Evolutionary conservation across 164 flowering plant genomes (phyloP).

Genomic region (grape (Vitis vinifera)): ASM3070453v1 NC_081822.1:2473501-2474000

Average conservation of each 20-base stretch:
- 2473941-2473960: slow-evolving; percentile 36
- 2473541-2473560: slow-evolving; percentile 3
- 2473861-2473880: slow-evolving; percentile 57
- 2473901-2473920: slow-evolving; percentile 57
- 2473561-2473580: background rate
- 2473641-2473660: slow-evolving; percentile 52
- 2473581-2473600: background rate
- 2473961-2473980: slow-evolving; percentile 50
- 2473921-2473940: slow-evolving; percentile 33
- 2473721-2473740: slow-evolving; percentile 65
- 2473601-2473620: slow-evolving; percentile 24
- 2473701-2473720: slow-evolving; percentile 52
- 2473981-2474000: slow-evolving; percentile 30
- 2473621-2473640: slow-evolving; percentile 52
- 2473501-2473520: background rate
- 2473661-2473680: slow-evolving; percentile 72
- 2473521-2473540: slow-evolving; percentile 16
- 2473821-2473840: slow-evolving; percentile 67
- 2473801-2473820: slow-evolving; percentile 71
- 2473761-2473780: slow-evolving; percentile 79
- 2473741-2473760: slow-evolving; percentile 51
- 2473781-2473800: slow-evolving; percentile 78
- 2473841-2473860: slow-evolving; percentile 77
- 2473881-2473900: slow-evolving; percentile 51
- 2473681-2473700: slow-evolving; percentile 54